Evolutionary conservation across 495 filamentous ascomycete species (phyloP), one percentile per base, ranked within the genome.

Genomic region (Durotheca rogersii): DNA sequence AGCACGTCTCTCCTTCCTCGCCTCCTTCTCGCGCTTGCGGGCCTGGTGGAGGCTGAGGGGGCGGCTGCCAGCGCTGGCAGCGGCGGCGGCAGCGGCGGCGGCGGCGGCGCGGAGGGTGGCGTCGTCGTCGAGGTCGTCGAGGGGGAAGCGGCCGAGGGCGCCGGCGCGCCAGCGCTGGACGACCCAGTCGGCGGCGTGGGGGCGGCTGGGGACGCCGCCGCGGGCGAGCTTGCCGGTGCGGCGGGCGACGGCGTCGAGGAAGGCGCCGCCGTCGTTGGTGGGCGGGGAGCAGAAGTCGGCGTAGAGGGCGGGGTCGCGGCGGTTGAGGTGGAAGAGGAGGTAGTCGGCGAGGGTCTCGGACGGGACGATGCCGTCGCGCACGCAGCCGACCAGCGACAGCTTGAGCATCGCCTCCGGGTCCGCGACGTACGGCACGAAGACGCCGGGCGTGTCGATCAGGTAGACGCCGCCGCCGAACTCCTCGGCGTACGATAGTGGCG

Each of bases 371-470:
- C 85, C 85, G 63, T 96, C 91, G 60, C 95, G 93, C 19, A 97
- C 89, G 67, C 86, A 88, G 3, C 91, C 93, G 35, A 88, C 90
- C 0, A 97, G 77, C 5, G 92, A 83, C 14, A 98, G 77, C 67
- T 94, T 95, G 23, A 98, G 72, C 93, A 98, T 98, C 18, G 85
- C 81, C 62, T 91, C 87, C 3, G 84, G 77, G 65, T 90, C 79
- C 0, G 84, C 77, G 27, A 97, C 87, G 67, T 93, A 95, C 0
- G 93, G 93, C 45, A 96, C 77, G 68, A 97, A 97, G 2, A 98
- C 90, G 20, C 93, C 92, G 0, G 79, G 78, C 1, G 77, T 78
- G 56, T 81, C 78, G 19, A 75, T 50, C n/a, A 81, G 54, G 45
- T 74, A 74, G 27, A 80, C 72, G 14, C 69, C 65, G 10, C 40